Percentiles rank a stretch among this genome's conserved stretches.
Conservation (phyloP, 192 early-diverging fungal genomes). For the Radiomyces spectabilis region DNA sequence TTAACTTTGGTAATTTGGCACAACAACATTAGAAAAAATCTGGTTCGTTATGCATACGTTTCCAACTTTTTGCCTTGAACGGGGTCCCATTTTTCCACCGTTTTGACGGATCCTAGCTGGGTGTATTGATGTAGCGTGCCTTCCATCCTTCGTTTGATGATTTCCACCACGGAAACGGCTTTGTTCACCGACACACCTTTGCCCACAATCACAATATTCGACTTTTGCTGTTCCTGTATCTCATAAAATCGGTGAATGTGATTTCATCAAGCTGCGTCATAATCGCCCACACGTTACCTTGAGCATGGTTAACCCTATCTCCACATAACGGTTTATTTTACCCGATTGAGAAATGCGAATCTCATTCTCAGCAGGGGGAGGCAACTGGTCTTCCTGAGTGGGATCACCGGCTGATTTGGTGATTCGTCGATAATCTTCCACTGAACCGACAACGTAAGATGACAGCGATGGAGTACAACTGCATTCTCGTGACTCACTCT, state of each 20-base stretch:
- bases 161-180: conserved; percentile 58
- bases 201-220: conserved; percentile 11
- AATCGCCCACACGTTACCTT: too few species aligned
- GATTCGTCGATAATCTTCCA: conserved; percentile 23
- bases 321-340: conserved; percentile 15
- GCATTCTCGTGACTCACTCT: not conserved
- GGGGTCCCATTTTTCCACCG: conserved; percentile 23
- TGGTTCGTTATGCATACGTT: conserved; percentile 1
- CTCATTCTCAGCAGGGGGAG: conserved; percentile 20
- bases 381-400: not conserved
- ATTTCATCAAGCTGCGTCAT: too few species aligned
- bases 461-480: not conserved
- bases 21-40: not conserved
- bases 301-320: conserved; percentile 9
- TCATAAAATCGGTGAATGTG: not conserved
- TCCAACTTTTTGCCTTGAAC: conserved; percentile 14
- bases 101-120: conserved; percentile 33
- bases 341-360: conserved; percentile 9
- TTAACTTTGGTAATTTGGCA: too few species aligned
- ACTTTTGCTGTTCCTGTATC: not conserved
- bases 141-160: conserved; percentile 51
- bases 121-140: conserved; percentile 45
- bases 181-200: conserved; percentile 52
- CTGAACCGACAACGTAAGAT: not conserved
- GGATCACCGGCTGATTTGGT: not conserved